Conservation (phyloP, 805 yeast species). For the Kuraishia borneana region DNA sequence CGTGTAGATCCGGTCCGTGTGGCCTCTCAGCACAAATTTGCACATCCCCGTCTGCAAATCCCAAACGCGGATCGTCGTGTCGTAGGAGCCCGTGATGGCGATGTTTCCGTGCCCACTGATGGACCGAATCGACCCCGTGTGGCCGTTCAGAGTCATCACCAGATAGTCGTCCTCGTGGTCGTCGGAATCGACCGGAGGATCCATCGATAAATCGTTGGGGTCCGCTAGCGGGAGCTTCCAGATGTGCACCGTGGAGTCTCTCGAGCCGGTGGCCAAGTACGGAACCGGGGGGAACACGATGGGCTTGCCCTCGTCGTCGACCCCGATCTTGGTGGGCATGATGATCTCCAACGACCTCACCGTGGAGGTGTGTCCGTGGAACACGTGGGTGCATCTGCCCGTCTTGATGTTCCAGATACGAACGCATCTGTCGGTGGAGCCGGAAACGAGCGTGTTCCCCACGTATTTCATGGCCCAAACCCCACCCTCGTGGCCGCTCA, state of each 20-base stretch:
- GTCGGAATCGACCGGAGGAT: conserved; percentile 22
- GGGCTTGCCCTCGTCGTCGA: conserved; percentile 45
- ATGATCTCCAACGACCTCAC: conserved; percentile 84
- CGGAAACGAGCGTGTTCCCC: conserved; percentile 78
- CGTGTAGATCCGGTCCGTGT: conserved; percentile 80
- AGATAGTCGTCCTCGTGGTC: conserved; percentile 50
- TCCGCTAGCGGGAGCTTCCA: conserved; percentile 61
- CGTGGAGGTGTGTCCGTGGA: conserved; percentile 86
- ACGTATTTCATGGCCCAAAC: conserved; percentile 95
- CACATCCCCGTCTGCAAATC: conserved; percentile 68
- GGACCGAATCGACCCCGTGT: conserved; percentile 73
- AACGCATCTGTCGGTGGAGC: conserved; percentile 90
- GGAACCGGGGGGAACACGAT: conserved; percentile 52
- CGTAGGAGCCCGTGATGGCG: conserved; percentile 85
- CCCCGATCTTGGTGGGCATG: conserved; percentile 54
- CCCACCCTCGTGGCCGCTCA: conserved; percentile 92
- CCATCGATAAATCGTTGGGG: conserved; percentile 21
- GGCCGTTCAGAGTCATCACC: conserved; percentile 62
- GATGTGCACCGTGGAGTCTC: conserved; percentile 70
- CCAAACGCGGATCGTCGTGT: conserved; percentile 87
- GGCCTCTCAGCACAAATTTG: conserved; percentile 67
- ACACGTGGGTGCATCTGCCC: conserved; percentile 83
- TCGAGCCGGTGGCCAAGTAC: conserved; percentile 69
- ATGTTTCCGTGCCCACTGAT: conserved; percentile 79
- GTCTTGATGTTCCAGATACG: conserved; percentile 85